Evolutionary conservation across 2,329 filamentous ascomycete species (phyloP), one percentile per base, ranked within the genome.

Genomic region (Bipolaris gigantea): DNA sequence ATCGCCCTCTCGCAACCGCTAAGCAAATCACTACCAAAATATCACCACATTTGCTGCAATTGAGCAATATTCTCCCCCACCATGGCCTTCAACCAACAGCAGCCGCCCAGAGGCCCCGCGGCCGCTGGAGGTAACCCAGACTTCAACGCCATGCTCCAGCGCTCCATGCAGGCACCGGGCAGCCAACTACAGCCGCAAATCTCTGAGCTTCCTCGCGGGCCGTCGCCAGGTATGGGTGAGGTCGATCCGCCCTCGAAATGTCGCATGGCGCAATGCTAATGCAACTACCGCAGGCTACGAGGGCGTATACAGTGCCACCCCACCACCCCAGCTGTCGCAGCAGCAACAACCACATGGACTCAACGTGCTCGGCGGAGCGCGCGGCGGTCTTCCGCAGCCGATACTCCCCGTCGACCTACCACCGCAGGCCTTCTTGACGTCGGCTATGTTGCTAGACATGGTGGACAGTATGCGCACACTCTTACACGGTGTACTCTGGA

Each of bases 391-490:
- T 8, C 59, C 67, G 2, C 69, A 64, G 49, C 64, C 61, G 11
- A 63, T 73, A 34, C 59, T 72, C 6, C 70, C 70, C 23, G 47
- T 69, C 30, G 71, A 72, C 39, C 80, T 93, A 35, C 90, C 90
- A 13, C 92, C 92, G 55, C 93, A 99, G 80, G 97, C 97, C 89
- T 99, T 99, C 79, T 96, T 94, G 16, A 99, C 94, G 30, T 94
- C 94, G 30, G 92, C 94, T 50, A 94, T 97, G 80, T 81, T 99
- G 55, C 81, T 99, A 55, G 94, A 99, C 74, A 83, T 99, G 69
- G 97, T 94, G 67, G 94, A 99, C 79, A 99, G 93, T 97, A 67
- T 55, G 66, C 21, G 23, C 43, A 48, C 42, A 50, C 53, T 48
- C 47, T 41, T 44, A 35, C 32, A 39, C 11, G 36, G 32, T 19